phyloP scores from a whole-genome alignment of 2,329 filamentous ascomycete species.

The Penicillium sp. region DNA sequence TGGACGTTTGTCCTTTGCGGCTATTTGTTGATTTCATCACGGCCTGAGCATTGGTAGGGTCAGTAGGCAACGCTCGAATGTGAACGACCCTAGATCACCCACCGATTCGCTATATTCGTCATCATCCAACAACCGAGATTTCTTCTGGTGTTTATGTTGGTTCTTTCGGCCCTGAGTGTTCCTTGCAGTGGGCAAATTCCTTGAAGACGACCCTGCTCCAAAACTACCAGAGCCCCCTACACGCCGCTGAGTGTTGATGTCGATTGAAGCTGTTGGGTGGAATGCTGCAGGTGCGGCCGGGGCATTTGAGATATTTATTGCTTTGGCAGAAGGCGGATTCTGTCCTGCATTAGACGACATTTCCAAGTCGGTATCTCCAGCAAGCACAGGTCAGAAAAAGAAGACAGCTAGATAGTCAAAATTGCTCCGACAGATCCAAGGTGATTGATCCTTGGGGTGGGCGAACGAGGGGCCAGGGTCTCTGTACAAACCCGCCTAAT shows the following conservation, averaged over 20 bases:
- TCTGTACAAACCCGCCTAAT: background rate
- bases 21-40: slow-evolving; percentile 65
- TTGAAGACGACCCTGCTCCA: slow-evolving; percentile 41
- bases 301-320: slow-evolving; percentile 37
- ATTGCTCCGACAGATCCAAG: background rate
- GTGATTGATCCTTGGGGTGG: background rate
- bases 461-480: background rate
- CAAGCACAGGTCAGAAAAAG: background rate
- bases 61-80: slow-evolving; percentile 10
- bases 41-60: slow-evolving; percentile 42
- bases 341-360: slow-evolving; percentile 46
- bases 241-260: slow-evolving; percentile 42
- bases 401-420: background rate
- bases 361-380: slow-evolving; percentile 19
- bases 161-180: slow-evolving; percentile 75
- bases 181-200: slow-evolving; percentile 48
- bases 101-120: slow-evolving; percentile 83
- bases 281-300: slow-evolving; percentile 34
- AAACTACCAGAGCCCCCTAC: slow-evolving; percentile 42
- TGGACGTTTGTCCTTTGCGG: slow-evolving; percentile 91
- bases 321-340: slow-evolving; percentile 39
- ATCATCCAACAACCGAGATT: slow-evolving; percentile 74
- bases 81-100: slow-evolving; percentile 36
- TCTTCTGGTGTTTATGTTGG: slow-evolving; percentile 80
- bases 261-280: slow-evolving; percentile 32